Percentiles rank a stretch among this genome's conserved stretches.
These are phyloP conservation scores for Claviceps lovelessii DNA, from an alignment of 2,329 filamentous ascomycete genomes.

Conservation along the genomic window DNA sequence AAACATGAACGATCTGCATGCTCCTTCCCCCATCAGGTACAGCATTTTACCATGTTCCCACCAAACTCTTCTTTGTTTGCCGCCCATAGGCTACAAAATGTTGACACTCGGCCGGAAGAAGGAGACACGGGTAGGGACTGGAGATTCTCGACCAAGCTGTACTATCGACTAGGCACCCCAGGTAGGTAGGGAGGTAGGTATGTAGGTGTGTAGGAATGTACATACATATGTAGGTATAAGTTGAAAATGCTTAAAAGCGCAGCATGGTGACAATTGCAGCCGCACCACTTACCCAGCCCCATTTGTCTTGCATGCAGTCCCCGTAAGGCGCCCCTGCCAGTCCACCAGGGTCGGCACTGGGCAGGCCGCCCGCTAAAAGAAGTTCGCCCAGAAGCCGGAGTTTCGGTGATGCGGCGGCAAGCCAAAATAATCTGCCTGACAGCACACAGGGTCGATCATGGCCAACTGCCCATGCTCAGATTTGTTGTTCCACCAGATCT, in stretches of 20 bases:
- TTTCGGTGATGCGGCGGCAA: background rate
- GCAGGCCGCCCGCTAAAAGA: background rate
- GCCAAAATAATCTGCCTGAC: background rate
- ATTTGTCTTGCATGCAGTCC: background rate
- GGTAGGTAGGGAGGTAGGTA: too few species aligned
- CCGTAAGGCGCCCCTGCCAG: background rate
- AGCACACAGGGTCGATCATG: background rate
- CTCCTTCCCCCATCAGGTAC: background rate
- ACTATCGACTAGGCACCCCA: background rate
- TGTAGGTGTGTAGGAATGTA: too few species aligned
- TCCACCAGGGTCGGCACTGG: background rate
- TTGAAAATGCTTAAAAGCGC: background rate
- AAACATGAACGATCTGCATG: background rate
- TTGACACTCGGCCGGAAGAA: background rate
- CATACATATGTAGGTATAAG: background rate
- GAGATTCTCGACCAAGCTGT: background rate
- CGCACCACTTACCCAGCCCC: background rate
- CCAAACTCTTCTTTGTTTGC: background rate
- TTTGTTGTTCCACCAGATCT: slow-evolving; percentile 5
- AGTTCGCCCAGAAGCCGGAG: background rate
- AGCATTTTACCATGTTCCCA: background rate
- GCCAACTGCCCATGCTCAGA: background rate
- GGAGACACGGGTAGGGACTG: background rate
- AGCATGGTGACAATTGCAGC: background rate
- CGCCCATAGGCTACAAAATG: background rate